phyloP scores from a whole-genome alignment of 2,329 filamentous ascomycete genomes.

The Neobulgaria alba region DNA sequence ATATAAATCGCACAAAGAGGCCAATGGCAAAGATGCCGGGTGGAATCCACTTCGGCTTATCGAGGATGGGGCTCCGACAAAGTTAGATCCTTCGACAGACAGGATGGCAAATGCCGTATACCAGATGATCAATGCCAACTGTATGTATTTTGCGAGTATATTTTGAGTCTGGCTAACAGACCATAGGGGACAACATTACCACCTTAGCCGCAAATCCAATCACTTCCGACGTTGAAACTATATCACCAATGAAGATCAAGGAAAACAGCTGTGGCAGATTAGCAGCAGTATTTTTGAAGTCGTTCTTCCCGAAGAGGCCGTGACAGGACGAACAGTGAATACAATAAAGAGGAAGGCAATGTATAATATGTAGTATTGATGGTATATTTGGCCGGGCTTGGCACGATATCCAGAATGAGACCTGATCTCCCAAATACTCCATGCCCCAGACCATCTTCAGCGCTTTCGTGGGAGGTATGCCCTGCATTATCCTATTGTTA shows the following conservation, averaged over 20 bases:
- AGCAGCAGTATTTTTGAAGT: constrained; percentile 17
- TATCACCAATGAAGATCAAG: constrained; percentile 13
- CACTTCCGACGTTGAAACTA: constrained; percentile 5
- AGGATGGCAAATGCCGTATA: constrained; percentile 14
- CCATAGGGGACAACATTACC: constrained; percentile 11
- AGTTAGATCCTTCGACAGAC: constrained; percentile 12
- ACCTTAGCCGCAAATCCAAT: constrained; percentile 11
- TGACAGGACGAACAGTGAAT: background rate
- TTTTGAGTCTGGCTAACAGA: background rate
- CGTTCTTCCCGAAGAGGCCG: constrained; percentile 13
- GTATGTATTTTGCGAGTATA: constrained; percentile 4
- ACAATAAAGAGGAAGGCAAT: background rate
- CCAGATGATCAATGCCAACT: constrained; percentile 9
- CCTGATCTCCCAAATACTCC: no score
- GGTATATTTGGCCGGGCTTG: background rate
- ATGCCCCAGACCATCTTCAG: no score
- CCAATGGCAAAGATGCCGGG: constrained; percentile 11
- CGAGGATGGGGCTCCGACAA: constrained; percentile 1
- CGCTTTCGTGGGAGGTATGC: no score
- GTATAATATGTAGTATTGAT: background rate
- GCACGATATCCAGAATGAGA: no score
- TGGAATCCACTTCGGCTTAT: constrained; percentile 18
- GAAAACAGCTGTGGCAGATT: constrained; percentile 15
- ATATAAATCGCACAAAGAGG: constrained; percentile 15
- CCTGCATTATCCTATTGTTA: background rate